Base-by-base conservation (phyloP, 2,329 filamentous ascomycete species). In the Dothidotthia symphoricarpi region DNA sequence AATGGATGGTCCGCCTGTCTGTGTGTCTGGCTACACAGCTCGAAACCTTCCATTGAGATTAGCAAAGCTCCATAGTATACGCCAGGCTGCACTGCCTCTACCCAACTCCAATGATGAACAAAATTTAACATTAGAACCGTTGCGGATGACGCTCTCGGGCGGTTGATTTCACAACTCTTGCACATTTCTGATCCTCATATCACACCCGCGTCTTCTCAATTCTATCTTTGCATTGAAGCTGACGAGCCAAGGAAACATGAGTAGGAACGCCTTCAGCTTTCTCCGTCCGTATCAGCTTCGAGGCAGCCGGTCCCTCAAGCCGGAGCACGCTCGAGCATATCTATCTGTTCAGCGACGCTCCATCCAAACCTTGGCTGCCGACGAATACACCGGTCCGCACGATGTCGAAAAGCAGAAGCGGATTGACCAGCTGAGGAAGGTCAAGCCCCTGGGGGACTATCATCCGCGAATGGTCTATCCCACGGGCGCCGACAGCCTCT, bases 91-190 rank as follows among this genome's bases (percentile, higher is more conserved):
- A 31, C 27, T 31, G 16, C 11, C 32, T 27, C 3, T 22, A 25
- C 12, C 17, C 24, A 27, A 24, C 35, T 39, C 15, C 29, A n/a
- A 55, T 63, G 59, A 66, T 63, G 63, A 64, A 58, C 47, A 49
- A 51, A n/a, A 27, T 31, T 52, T 49, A 49, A 58, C 49, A 48
- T 49, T 63, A 82, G 80, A 83, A 83, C 80, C 80, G 80, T 80
- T 83, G 80, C 80, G 78, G 76, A 77, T 80, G 78, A 82, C 73
- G 70, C 70, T 71, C 57, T 60, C 66, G 64, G 68, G 68, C 69
- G 69, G 67, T 71, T 80, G 74, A 76, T 74, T 72, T 70, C 64
- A 63, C 65, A 62, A 62, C 54, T 56, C 49, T 54, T 53, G 41
- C 45, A 46, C 49, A 46, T 61, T 53, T 60, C 66, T 70, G 66